Base-by-base conservation (phyloP, 345 rosid species). In the Hirschfeldia incana region DNA sequence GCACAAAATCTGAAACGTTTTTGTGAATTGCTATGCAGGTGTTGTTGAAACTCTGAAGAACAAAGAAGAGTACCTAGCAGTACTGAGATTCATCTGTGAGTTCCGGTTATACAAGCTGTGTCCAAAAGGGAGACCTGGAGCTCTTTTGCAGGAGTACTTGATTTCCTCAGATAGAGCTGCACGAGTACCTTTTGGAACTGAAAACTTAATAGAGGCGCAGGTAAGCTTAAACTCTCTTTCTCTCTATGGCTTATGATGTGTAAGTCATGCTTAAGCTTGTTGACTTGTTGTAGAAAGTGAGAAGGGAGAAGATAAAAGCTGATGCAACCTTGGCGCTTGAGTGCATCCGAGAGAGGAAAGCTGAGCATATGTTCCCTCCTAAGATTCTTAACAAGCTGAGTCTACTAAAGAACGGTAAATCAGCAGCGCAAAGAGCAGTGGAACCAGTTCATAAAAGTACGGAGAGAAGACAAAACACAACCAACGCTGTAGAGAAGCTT, bases 251-350 rank as follows among this genome's bases (percentile, higher is more conserved):
- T 37, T 42, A 12, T 65, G 51, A 30, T 65, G 27, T 71, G 36
- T 70, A 34, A 34, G 8, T 66, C 21, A 21, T 49, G 8, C 65
- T 65, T 60, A 34, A 49, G 15, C 32, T 78, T 42, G 36, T 72
- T 57, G 17, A 39, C 36, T 32, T 78, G 79, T 21, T 69, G 26
- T 55, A 78, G 81, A 78, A 30, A 72, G 77, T 67, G 4, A 37
- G 28, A 29, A 65, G 36, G 61, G 77, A 72, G 61, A 78, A 78
- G 81, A 71, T 2, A 30, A 57, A 66, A 72, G 72, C 49, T 13
- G 67, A 78, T 78, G 76, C 76, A 65, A 60, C 44, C 72, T 65
- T 72, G 67, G 76, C 81, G 15, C 67, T 78, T 57, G 44, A 78
- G 21, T 78, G 51, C 12, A 72, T 78, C 29, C 59, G 6, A 30